Conservation (phyloP, 257 asterid species). For the Agastache rugosa region DNA sequence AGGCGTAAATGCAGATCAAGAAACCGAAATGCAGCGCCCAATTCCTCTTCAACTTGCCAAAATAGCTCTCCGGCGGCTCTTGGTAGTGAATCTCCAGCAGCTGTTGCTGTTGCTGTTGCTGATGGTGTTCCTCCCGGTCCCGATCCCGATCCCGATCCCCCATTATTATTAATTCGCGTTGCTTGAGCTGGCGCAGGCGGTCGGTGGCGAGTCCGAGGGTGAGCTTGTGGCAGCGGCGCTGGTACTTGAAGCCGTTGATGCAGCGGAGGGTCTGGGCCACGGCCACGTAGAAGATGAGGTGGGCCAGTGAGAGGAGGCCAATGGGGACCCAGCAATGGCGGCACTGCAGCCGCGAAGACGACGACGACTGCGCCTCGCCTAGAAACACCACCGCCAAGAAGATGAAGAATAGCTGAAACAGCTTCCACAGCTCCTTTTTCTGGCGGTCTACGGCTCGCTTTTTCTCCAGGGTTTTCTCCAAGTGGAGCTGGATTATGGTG, state of each 20-base stretch:
- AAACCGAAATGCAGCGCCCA: conserved; percentile 93
- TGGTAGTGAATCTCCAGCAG: conserved; percentile 76
- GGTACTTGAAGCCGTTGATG: conserved; percentile 95
- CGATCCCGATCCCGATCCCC: no score
- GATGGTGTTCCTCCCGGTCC: no score
- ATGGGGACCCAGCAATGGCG: conserved; percentile 94
- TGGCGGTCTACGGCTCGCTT: conserved; percentile 83
- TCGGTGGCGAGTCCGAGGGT: conserved; percentile 94
- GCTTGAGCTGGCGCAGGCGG: conserved; percentile 67
- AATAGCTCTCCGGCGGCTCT: conserved; percentile 93
- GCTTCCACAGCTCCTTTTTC: conserved; percentile 83
- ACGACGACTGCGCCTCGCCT: conserved; percentile 56
- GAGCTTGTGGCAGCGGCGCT: conserved; percentile 91
- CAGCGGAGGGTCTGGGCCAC: conserved; percentile 94
- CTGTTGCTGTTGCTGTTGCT: no score
- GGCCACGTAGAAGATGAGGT: conserved; percentile 83
- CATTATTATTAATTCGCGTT: not conserved
- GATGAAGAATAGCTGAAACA: conserved; percentile 86
- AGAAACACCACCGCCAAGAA: conserved; percentile 66
- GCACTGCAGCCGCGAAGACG: conserved; percentile 61
- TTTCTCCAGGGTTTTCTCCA: conserved; percentile 94
- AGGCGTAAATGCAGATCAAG: conserved; percentile 77
- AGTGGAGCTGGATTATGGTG: conserved; percentile 95
- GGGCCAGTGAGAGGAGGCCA: conserved; percentile 80
- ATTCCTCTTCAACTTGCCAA: conserved; percentile 92